Evolutionary conservation across 148 eudicot genomes (phyloP).

Genomic region (Linanthus parryae): DNA sequence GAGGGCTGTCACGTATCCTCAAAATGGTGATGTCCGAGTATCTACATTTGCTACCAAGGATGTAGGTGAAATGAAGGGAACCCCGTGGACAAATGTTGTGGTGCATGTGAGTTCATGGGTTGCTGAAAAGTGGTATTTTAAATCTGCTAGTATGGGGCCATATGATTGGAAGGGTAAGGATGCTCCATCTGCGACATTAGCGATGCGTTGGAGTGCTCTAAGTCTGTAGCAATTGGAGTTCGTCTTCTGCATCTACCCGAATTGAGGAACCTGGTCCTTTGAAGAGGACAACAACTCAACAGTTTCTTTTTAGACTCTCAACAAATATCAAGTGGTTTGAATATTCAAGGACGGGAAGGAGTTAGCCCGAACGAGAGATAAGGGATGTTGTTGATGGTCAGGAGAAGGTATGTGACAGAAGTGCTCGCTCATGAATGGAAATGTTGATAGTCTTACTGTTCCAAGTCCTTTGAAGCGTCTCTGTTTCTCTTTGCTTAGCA

Average conservation of each 20-base stretch:
- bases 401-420: slow-evolving; percentile 81
- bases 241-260: slow-evolving; percentile 23
- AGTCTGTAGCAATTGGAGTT: slow-evolving; percentile 30
- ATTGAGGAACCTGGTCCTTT: slow-evolving; percentile 15
- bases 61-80: slow-evolving; percentile 28
- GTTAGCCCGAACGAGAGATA: slow-evolving; percentile 16
- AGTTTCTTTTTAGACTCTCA: slow-evolving; percentile 19
- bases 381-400: slow-evolving; percentile 72
- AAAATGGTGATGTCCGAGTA: slow-evolving; percentile 25
- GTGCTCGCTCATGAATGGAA: too few relatives aligned
- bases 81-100: slow-evolving; percentile 71
- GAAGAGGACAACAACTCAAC: slow-evolving; percentile 15
- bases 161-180: slow-evolving; percentile 42
- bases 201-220: slow-evolving; percentile 71
- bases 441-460: too few relatives aligned
- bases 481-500: too few relatives aligned
- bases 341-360: slow-evolving; percentile 5
- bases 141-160: slow-evolving; percentile 16
- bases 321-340: slow-evolving; percentile 15
- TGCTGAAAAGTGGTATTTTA: slow-evolving; percentile 46
- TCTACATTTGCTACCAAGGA: slow-evolving; percentile 25
- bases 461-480: too few relatives aligned
- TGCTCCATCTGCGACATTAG: slow-evolving; percentile 35
- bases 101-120: slow-evolving; percentile 64
- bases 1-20: slow-evolving; percentile 57